Conservation (phyloP, 257 asterid genomes). For the Leptodermis oblonga region DNA sequence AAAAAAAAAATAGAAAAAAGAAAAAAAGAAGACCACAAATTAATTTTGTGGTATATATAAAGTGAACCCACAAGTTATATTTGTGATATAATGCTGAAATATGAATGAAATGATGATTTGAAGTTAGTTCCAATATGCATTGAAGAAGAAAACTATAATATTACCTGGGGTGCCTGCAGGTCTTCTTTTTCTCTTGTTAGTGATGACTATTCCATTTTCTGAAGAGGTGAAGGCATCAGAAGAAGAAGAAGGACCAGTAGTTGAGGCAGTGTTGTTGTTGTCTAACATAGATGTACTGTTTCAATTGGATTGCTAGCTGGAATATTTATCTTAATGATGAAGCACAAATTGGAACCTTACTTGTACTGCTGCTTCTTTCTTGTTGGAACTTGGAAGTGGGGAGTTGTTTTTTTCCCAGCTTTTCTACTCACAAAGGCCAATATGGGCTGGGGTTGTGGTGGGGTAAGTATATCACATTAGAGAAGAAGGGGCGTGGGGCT, state of each 20-base stretch:
- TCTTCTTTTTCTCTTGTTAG: conserved; percentile 24
- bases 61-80: neutral
- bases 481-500: too few relatives aligned
- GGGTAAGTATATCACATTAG: neutral
- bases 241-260: conserved; percentile 30
- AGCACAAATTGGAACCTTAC: conserved; percentile 12
- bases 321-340: neutral
- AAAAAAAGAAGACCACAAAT: too few relatives aligned
- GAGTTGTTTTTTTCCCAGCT: conserved; percentile 13
- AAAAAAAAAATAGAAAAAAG: too few relatives aligned
- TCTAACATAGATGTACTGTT: conserved; percentile 22
- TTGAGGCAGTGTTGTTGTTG: conserved; percentile 14
- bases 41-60: neutral
- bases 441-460: conserved; percentile 3
- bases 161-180: conserved; percentile 39
- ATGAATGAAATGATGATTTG: neutral
- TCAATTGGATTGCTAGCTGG: conserved; percentile 5
- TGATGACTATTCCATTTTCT: conserved; percentile 16
- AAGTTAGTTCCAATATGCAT: neutral
- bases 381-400: conserved; percentile 4
- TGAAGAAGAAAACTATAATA: neutral
- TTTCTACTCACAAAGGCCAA: conserved; percentile 14
- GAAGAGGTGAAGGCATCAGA: conserved; percentile 26
- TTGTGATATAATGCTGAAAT: neutral
- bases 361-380: neutral